phyloP scores from a whole-genome alignment of 2,329 filamentous ascomycete species.

The Ascochyta rabiei region DNA sequence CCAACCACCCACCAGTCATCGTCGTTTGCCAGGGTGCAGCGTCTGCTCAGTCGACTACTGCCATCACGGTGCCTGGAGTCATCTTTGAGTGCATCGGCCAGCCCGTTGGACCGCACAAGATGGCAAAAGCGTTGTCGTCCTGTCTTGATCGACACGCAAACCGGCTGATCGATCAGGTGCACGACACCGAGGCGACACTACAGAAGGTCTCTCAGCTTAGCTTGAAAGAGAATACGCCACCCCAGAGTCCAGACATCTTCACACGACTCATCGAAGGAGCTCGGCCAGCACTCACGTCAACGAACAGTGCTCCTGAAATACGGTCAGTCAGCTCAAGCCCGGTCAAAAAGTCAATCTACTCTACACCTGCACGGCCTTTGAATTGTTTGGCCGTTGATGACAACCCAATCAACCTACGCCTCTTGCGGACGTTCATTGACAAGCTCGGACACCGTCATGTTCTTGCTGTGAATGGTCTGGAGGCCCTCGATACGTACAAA shows the following conservation, averaged over 20 bases:
- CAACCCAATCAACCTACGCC: conserved; percentile 49
- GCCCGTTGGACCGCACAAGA: conserved; percentile 48
- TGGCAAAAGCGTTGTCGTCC: conserved; percentile 43
- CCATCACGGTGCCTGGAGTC: conserved; percentile 43
- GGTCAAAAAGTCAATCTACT: conserved; percentile 25
- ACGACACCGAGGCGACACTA: conserved; percentile 19
- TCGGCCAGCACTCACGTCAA: conserved; percentile 36
- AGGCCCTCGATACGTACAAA: conserved; percentile 44
- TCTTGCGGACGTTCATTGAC: conserved; percentile 45
- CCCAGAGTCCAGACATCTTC: conserved; percentile 15
- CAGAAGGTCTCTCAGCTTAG: conserved; percentile 30
- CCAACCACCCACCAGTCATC: conserved; percentile 36
- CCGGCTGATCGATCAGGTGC: conserved; percentile 19
- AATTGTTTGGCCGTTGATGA: conserved; percentile 49
- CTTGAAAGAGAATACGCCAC: conserved; percentile 36
- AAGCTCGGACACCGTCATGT: conserved; percentile 43
- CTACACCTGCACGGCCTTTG: conserved; percentile 26
- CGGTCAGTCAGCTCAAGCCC: conserved; percentile 25
- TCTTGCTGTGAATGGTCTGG: conserved; percentile 45
- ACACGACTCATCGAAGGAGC: conserved; percentile 14
- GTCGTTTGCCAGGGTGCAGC: conserved; percentile 45
- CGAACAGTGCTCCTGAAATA: conserved; percentile 42
- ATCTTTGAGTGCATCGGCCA: conserved; percentile 45
- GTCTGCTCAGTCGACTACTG: conserved; percentile 43
- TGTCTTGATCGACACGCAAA: conserved; percentile 42